Evolutionary conservation across 1,284 basidiomycete genomes (phyloP).

Genomic region (Paramarasmius palmivorus): DNA sequence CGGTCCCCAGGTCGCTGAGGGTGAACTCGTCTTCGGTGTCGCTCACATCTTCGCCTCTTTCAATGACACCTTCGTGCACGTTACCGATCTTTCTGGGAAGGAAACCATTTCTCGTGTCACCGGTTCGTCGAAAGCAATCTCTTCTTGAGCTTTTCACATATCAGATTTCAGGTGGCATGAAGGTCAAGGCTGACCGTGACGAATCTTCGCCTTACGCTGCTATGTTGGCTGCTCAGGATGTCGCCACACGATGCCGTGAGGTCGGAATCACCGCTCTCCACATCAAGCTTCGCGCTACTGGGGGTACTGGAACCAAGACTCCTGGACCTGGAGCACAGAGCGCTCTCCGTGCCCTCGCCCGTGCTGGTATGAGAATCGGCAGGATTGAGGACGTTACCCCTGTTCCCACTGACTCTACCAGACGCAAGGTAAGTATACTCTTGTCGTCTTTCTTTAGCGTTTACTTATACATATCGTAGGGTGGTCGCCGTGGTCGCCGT

Average conservation of each 20-base stretch:
- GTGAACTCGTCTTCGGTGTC: constrained; percentile 94
- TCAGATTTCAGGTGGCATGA: constrained; percentile 80
- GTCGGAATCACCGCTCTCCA: constrained; percentile 98
- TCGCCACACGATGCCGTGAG: constrained; percentile 95
- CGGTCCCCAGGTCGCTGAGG: constrained; percentile 93
- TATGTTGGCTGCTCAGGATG: constrained; percentile 99
- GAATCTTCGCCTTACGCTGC: constrained; percentile 99
- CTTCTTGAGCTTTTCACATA: constrained; percentile 3
- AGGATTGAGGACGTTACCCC: constrained; percentile 98
- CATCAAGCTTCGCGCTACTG: constrained; percentile 97
- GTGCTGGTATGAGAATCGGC: constrained; percentile 98
- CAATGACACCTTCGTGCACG: constrained; percentile 99
- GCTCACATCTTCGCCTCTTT: constrained; percentile 98
- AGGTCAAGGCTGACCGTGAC: constrained; percentile 99
- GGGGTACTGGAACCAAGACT: constrained; percentile 98
- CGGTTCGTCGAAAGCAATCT: constrained; percentile 50
- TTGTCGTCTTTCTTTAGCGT: not conserved
- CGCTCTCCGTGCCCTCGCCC: constrained; percentile 96
- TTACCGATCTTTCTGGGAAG: constrained; percentile 98
- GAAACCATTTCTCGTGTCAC: constrained; percentile 99
- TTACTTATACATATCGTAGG: constrained; percentile 48
- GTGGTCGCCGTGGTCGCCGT: constrained; percentile 99
- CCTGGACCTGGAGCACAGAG: constrained; percentile 98
- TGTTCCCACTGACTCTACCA: constrained; percentile 95
- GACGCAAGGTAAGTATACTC: constrained; percentile 76